These are phyloP conservation scores for Chloris gayana DNA, from an alignment of 176 grass and related monocot species.

Conservation along the genomic window DNA sequence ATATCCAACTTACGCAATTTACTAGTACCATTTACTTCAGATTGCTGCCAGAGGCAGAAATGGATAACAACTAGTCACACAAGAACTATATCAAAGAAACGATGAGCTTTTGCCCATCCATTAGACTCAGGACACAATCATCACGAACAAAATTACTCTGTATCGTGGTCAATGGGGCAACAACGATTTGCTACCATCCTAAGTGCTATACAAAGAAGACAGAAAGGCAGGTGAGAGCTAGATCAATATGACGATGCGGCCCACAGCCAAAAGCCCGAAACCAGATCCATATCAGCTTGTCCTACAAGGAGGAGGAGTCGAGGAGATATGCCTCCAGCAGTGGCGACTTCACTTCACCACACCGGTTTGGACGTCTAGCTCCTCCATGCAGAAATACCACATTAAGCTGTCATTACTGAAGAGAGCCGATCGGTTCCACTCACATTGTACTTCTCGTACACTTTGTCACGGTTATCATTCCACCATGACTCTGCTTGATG, in stretches of 20 bases:
- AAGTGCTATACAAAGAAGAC: slow-evolving; percentile 32
- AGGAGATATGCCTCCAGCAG: neutral
- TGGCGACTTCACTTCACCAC: no score
- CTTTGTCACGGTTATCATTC: slow-evolving; percentile 82
- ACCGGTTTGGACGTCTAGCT: neutral
- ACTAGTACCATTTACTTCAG: neutral
- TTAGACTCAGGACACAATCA: neutral
- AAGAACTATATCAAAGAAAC: neutral
- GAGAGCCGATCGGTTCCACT: slow-evolving; percentile 63
- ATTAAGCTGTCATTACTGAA: slow-evolving; percentile 55
- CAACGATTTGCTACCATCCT: neutral
- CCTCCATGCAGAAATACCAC: neutral
- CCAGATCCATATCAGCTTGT: neutral
- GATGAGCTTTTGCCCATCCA: neutral
- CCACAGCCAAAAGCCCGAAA: neutral
- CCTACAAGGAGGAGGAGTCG: no score
- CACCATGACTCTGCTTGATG: slow-evolving; percentile 94
- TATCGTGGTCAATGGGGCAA: neutral
- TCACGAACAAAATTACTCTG: neutral
- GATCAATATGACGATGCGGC: neutral
- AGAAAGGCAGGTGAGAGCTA: neutral
- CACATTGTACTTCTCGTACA: slow-evolving; percentile 91
- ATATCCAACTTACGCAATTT: neutral
- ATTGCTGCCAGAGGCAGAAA: neutral
- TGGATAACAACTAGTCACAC: neutral